These are phyloP conservation scores for Globisporangium abappressorium DNA, from an alignment of 352 stramenopile genomes.

Conservation along the genomic window DNA sequence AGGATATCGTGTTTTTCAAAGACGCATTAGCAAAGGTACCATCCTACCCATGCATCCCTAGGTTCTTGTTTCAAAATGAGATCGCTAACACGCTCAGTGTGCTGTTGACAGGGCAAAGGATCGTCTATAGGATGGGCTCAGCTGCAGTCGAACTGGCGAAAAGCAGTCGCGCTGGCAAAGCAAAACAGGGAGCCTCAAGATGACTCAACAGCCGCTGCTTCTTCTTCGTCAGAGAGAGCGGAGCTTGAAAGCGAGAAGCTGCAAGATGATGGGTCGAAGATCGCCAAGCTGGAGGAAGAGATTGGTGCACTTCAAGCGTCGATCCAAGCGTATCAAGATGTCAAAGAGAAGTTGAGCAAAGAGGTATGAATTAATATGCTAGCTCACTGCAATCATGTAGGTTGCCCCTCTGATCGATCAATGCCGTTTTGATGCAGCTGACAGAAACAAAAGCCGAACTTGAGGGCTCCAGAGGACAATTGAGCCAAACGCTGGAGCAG, in stretches of 20 bases:
- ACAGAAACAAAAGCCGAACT: neutral
- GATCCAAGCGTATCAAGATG: neutral
- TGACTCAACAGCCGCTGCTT: neutral
- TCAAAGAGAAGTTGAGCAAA: constrained; percentile 14
- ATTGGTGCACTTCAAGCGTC: constrained; percentile 9
- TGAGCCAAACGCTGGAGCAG: neutral
- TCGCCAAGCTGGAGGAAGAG: constrained; percentile 19
- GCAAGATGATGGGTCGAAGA: constrained; percentile 11
- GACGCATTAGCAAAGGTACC: constrained; percentile 43
- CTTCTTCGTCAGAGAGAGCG: neutral
- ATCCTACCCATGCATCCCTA: neutral
- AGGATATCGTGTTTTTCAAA: constrained; percentile 66
- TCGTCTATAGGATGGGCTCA: constrained; percentile 14
- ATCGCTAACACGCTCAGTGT: neutral
- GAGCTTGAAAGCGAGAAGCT: neutral
- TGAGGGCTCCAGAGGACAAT: neutral
- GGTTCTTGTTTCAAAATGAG: neutral
- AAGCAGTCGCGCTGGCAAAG: constrained; percentile 12
- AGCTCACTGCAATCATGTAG: neutral
- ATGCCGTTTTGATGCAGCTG: neutral
- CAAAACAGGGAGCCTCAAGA: constrained; percentile 4
- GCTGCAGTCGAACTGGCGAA: constrained; percentile 20
- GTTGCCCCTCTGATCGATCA: neutral
- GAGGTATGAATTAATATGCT: neutral
- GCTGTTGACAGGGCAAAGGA: constrained; percentile 15